Percentiles rank a stretch among this genome's conserved stretches.
phyloP scores from a whole-genome alignment of 129 eudicot genomes.

The Centrapalus pauciflorus region DNA sequence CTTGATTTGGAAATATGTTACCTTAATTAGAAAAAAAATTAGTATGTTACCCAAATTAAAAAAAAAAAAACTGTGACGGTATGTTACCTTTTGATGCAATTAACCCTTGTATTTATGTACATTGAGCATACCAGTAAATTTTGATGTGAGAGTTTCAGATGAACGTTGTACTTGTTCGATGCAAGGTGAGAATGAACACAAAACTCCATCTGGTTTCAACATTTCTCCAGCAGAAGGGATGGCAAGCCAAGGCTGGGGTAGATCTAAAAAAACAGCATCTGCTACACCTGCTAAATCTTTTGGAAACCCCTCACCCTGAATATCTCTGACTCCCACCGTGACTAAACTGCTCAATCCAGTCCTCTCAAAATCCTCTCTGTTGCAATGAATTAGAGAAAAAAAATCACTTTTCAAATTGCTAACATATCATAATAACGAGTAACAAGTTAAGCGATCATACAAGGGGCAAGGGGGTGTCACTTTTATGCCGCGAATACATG shows the following conservation, averaged over 20 bases:
- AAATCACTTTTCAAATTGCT: too few species aligned
- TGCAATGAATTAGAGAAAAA: not conserved
- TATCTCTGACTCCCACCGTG: slow-evolving; percentile 89
- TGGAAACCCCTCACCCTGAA: slow-evolving; percentile 95
- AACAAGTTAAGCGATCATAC: too few species aligned
- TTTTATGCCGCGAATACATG: not conserved
- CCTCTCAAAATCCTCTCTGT: slow-evolving; percentile 80
- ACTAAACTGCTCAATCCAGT: slow-evolving; percentile 70
- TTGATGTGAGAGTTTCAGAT: slow-evolving; percentile 62
- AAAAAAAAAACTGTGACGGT: too few species aligned
- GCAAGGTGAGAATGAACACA: slow-evolving; percentile 98
- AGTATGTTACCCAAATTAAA: too few species aligned
- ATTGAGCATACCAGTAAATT: slow-evolving; percentile 57
- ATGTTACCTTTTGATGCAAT: too few species aligned
- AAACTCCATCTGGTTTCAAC: slow-evolving; percentile 77
- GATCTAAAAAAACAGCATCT: slow-evolving; percentile 86
- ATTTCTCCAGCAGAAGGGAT: slow-evolving; percentile 85
- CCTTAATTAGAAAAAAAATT: too few species aligned
- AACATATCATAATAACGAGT: too few species aligned
- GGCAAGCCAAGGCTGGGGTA: slow-evolving; percentile 97
- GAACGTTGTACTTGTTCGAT: slow-evolving; percentile 98
- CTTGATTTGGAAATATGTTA: too few species aligned
- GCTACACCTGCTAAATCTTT: slow-evolving; percentile 56
- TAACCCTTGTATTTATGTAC: too few species aligned
- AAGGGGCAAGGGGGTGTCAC: not conserved